A percentile compares a stretch with the other conserved stretches of the same genome.
phyloP scores from a whole-genome alignment of 2,329 filamentous ascomycete species.

The Aspergillus quadrilineatus region DNA sequence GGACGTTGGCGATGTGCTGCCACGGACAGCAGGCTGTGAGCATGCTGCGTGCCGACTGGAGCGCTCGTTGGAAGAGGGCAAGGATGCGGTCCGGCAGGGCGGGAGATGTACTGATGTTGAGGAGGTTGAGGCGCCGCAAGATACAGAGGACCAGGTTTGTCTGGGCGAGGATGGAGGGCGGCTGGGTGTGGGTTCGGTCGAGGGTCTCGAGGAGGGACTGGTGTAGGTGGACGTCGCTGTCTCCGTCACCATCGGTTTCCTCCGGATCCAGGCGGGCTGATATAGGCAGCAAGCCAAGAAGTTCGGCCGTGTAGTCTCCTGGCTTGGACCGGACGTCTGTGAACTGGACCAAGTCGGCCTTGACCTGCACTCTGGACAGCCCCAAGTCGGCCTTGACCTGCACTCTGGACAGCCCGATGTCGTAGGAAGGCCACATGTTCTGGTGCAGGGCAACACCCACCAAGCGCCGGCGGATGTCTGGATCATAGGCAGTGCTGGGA shows the following conservation, averaged over 20 bases:
- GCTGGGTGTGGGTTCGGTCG: constrained; percentile 38
- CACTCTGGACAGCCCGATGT: constrained; percentile 56
- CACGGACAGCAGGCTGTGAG: constrained; percentile 49
- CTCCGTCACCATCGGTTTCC: constrained; percentile 38
- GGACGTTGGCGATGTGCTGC: constrained; percentile 60
- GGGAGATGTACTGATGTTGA: constrained; percentile 46
- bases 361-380: constrained; percentile 51
- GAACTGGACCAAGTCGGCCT: constrained; percentile 31
- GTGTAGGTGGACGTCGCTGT: constrained; percentile 35
- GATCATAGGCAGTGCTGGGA: constrained; percentile 19
- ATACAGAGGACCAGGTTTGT: constrained; percentile 56
- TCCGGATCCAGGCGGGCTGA: constrained; percentile 55
- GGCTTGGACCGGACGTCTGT: constrained; percentile 32
- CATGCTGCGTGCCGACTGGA: constrained; percentile 49
- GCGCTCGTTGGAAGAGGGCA: constrained; percentile 42
- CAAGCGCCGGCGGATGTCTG: constrained; percentile 43
- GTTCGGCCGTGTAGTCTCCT: constrained; percentile 51
- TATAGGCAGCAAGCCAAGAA: constrained; percentile 53
- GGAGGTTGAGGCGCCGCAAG: constrained; percentile 52
- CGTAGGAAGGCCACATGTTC: constrained; percentile 59
- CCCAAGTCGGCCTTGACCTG: constrained; percentile 46
- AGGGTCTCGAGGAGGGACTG: constrained; percentile 42
- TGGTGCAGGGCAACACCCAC: constrained; percentile 56
- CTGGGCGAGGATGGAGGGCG: constrained; percentile 51
- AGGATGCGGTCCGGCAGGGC: constrained; percentile 48